These are phyloP conservation scores for Tilletia indica DNA, from an alignment of 1,284 basidiomycete genomes.

Conservation along the genomic window DNA sequence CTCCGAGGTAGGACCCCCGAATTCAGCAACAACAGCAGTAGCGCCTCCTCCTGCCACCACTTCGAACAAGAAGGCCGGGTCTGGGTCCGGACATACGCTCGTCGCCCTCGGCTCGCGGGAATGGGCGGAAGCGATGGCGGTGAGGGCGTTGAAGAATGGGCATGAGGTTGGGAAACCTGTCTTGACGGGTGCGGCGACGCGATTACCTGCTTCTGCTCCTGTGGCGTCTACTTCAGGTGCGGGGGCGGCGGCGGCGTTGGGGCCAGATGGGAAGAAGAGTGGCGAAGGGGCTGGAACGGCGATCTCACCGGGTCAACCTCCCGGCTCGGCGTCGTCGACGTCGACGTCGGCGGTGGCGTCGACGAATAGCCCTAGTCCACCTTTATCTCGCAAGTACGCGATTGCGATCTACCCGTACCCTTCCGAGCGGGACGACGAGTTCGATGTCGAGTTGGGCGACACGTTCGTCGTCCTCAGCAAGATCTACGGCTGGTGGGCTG, in stretches of 20 bases:
- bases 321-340: too few species aligned
- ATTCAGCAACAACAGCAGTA: too few species aligned
- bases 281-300: too few species aligned
- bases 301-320: too few species aligned
- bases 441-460: conserved; percentile 80
- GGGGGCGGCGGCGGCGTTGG: not conserved
- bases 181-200: conserved; percentile 1
- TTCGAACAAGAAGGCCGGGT: too few species aligned
- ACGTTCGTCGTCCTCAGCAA: conserved; percentile 85
- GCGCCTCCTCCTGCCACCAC: too few species aligned
- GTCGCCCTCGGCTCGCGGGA: conserved; percentile 5
- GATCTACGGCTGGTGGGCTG: conserved; percentile 97
- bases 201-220: not conserved
- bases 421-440: conserved; percentile 95
- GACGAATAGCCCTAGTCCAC: not conserved
- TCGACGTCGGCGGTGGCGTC: too few species aligned
- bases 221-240: not conserved
- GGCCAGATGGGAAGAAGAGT: too few species aligned
- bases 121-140: conserved; percentile 9
- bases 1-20: too few species aligned
- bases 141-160: conserved; percentile 16
- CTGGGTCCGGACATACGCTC: not conserved
- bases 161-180: not conserved
- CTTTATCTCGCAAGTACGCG: conserved; percentile 64
- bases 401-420: conserved; percentile 92